These are phyloP conservation scores for Hyphodiscus hymeniophilus DNA, from an alignment of 495 filamentous ascomycete genomes.

Conservation along the genomic window DNA sequence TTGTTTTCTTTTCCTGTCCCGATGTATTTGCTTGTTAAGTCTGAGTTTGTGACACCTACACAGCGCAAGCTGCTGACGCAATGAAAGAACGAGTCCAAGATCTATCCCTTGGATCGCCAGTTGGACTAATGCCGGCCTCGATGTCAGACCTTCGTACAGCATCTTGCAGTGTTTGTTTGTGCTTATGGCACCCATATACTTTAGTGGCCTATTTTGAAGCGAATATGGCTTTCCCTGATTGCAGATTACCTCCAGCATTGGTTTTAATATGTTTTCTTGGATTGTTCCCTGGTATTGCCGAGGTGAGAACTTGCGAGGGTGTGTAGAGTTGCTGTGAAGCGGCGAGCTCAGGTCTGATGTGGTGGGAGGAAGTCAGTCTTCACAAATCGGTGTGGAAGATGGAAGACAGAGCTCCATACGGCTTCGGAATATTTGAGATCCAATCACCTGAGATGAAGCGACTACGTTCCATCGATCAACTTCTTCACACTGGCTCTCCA, in stretches of 20 bases:
- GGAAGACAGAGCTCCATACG: no score
- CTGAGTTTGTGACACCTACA: slow-evolving; percentile 32
- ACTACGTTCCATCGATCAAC: slow-evolving; percentile 1
- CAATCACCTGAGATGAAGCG: background rate
- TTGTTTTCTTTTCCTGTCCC: slow-evolving; percentile 36
- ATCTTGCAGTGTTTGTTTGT: slow-evolving; percentile 69
- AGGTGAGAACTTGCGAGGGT: no score
- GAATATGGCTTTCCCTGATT: slow-evolving; percentile 42
- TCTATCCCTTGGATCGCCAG: slow-evolving; percentile 47
- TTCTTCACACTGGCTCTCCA: background rate
- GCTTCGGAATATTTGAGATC: no score
- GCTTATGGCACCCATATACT: slow-evolving; percentile 42
- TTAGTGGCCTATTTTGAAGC: slow-evolving; percentile 48
- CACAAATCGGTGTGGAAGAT: no score
- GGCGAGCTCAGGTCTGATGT: no score
- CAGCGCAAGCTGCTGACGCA: no score
- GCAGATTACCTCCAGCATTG: no score
- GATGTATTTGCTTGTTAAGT: slow-evolving; percentile 42
- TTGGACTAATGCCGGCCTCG: slow-evolving; percentile 36
- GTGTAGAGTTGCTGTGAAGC: no score
- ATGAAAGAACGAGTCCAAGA: slow-evolving; percentile 36
- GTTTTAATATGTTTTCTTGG: no score
- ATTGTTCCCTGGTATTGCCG: no score
- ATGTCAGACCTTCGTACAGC: slow-evolving; percentile 37
- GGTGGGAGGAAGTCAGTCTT: no score